Evolutionary conservation across 1,284 basidiomycete species (phyloP), one percentile per base, ranked within the genome.

Genomic region (Cystobasidium pallidum): DNA sequence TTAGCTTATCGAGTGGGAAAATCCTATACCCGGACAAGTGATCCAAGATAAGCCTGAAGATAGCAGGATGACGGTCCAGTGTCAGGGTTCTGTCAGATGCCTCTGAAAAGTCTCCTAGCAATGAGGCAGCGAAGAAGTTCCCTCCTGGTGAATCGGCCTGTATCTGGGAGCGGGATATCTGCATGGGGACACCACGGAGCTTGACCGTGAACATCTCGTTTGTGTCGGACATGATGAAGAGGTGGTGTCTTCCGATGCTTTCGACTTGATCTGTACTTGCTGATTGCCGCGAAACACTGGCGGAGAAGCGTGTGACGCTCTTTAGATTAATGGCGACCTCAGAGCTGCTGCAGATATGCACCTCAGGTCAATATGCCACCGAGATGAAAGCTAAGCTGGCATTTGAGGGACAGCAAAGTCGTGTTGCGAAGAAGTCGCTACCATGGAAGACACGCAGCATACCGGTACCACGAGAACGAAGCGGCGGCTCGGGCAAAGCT

Each of bases 11-110:
- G 11, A 66, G 34, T 11, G 64, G 64, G 28, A 66, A 39, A n/a
- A 66, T 54, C 32, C 26, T 51, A 66, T 66, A 66, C 19, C 64
- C 64, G 11, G 34, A 54, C 17, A 66, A 52, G 34, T 66, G 64
- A 66, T 66, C 64, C 28, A 51, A 34, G 6, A 66, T 66, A 21
- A 66, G 15, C 26, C 24, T 41, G 24, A 66, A 66, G 7, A 51
- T 30, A 24, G 15, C 64, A 52, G 64, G 49, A 41, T 41, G 30
- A 26, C 64, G 64, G 24, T 66, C 64, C 39, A 66, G 32, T 19
- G 34, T 21, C 1, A 66, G 10, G 10, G 64, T 66, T 41, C 55
- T 51, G 1, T 41, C 24, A 26, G 34, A 54, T 32, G 64, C 47
- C 55, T 66, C 64, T 13, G 34, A 8, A 13, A 66, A 66, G 43